These are phyloP conservation scores for Nannochloropsis oceanica DNA, from an alignment of 108 stramenopile genomes.

Conservation along the genomic window DNA sequence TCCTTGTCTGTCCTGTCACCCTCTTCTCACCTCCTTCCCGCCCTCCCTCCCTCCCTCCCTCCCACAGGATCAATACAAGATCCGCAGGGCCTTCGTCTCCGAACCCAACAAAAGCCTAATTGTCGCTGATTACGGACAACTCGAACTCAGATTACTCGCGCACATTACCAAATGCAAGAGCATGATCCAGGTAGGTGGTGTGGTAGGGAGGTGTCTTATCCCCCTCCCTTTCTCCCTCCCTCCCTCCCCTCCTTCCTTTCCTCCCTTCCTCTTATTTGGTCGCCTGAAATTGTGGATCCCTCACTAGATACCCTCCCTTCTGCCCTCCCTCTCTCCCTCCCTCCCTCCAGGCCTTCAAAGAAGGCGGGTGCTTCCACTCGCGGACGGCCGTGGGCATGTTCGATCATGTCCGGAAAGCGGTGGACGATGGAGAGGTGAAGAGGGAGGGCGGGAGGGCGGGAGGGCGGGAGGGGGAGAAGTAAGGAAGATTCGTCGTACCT, in stretches of 20 bases:
- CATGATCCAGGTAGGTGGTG: conserved; percentile 71
- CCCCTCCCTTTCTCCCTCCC: neutral
- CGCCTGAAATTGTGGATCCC: neutral
- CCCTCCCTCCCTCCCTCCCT: no score
- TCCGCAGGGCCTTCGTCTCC: conserved; percentile 58
- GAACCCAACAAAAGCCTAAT: conserved; percentile 77
- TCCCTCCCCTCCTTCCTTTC: neutral
- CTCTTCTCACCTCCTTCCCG: no score
- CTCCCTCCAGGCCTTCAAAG: neutral
- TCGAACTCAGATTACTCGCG: conserved; percentile 87
- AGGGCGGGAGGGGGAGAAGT: conserved; percentile 91
- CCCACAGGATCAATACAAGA: conserved; percentile 45
- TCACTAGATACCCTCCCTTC: no score
- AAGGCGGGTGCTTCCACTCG: conserved; percentile 95
- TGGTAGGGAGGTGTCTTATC: neutral
- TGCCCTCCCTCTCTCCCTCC: neutral
- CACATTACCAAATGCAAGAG: conserved; percentile 85
- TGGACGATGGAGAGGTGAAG: conserved; percentile 81
- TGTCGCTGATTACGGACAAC: conserved; percentile 98
- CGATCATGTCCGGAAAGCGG: conserved; percentile 71
- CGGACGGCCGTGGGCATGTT: conserved; percentile 98
- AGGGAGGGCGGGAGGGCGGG: no score
- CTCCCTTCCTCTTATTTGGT: neutral
- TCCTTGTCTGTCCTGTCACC: no score
- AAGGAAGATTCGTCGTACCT: neutral